These are phyloP conservation scores for Iris pallida DNA, from an alignment of 116 monocot genomes.

Conservation along the genomic window DNA sequence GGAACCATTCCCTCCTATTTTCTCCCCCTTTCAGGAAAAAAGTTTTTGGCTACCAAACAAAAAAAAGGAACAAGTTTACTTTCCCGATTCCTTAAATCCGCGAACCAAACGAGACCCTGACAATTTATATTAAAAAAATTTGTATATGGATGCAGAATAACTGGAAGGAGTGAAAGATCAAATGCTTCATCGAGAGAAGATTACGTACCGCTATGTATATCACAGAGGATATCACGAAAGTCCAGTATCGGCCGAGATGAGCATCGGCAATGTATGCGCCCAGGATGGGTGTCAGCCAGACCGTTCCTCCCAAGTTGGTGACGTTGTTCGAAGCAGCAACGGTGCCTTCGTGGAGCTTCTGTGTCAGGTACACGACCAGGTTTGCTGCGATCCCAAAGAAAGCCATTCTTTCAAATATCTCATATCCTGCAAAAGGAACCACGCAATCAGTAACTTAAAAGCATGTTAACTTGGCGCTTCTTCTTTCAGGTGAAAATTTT, in stretches of 20 bases:
- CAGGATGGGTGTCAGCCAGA: conserved; percentile 10
- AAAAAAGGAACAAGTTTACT: too few relatives aligned
- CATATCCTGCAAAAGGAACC: conserved; percentile 13
- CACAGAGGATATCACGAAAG: conserved; percentile 9
- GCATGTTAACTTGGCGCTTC: too few relatives aligned
- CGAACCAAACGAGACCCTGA: too few relatives aligned
- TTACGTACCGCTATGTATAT: conserved; percentile 20
- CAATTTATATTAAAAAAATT: too few relatives aligned
- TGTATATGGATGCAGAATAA: too few relatives aligned
- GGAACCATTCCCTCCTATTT: too few relatives aligned
- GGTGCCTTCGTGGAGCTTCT: conserved; percentile 25
- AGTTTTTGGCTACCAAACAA: too few relatives aligned
- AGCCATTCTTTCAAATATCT: conserved; percentile 22
- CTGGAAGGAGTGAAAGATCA: neutral
- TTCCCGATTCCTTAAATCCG: too few relatives aligned
- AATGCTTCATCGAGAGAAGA: neutral
- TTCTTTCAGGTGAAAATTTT: too few relatives aligned
- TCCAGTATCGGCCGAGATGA: conserved; percentile 25
- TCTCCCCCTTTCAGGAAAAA: too few relatives aligned
- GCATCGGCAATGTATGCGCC: conserved; percentile 26
- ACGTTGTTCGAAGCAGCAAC: conserved; percentile 23
- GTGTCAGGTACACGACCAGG: conserved; percentile 25
- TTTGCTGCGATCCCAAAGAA: conserved; percentile 23
- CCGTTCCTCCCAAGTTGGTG: conserved; percentile 27
- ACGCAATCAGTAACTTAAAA: too few relatives aligned